Evolutionary conservation across 805 yeast genomes (phyloP), one percentile per base, ranked within the genome.

Genomic region (Sugiyamaella chiloensis): DNA sequence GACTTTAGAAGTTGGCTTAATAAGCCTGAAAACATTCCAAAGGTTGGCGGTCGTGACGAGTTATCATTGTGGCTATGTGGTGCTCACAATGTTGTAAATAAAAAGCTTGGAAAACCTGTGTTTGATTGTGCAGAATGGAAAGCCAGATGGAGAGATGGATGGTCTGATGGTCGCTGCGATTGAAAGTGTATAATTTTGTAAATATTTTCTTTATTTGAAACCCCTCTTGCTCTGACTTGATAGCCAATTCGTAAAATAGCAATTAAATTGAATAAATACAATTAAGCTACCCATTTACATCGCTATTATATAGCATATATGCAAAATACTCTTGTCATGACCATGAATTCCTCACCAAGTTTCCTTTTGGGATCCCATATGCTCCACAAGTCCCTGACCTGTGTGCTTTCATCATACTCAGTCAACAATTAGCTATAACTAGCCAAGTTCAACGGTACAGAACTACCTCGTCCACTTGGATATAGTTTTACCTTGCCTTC

Each of bases 41-140:
- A 71, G 39, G 66, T 65, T 3, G 51, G 40, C 6, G 56, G 61
- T 37, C 87, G 86, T 56, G 96, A 88, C 45, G 84, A 79, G 46
- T 79, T 93, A 58, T 95, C 96, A 0, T 72, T 67, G 56, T 93
- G 99, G 99, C 69, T 93, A 47, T 93, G 98, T 68, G 85, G 81
- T 52, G 98, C 98, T 2, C 99, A 93, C 67, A 93, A 93, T 61
- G 86, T 78, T 30, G 98, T 93, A n/a, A 93, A 93, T 65, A 71
- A 64, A 16, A 90, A 89, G 64, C 63, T 91, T 23, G 95, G 96
- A 1, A 93, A 93, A 66, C 87, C 87, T 5, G 71, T 70, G 47
- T 93, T 93, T 62, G 89, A 91, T 62, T 91, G 98, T 60, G 72
- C 81, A 49, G 74, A 86, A 54, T 93, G 99, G 99, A 83, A 83